Evolutionary conservation across 768 basidiomycete species (phyloP).

Genomic region (Trametes punicea): DNA sequence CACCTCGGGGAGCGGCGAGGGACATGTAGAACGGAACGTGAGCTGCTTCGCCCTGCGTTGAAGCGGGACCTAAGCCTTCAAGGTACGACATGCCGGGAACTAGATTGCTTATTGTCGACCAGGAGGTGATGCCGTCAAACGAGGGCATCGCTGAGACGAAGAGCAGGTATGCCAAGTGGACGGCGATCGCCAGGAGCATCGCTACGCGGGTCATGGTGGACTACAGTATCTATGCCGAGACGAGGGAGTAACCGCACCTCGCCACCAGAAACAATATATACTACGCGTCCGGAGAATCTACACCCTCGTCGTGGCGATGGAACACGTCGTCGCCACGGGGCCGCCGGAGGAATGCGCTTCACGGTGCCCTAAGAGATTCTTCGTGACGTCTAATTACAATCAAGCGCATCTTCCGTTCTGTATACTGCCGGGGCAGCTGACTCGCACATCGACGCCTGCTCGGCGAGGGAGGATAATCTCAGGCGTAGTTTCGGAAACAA

Average conservation of each 20-base stretch:
- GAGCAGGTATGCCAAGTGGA: conserved; percentile 4
- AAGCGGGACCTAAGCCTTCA: conserved; percentile 21
- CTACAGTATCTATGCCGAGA: neutral
- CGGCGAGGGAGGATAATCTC: conserved; percentile 21
- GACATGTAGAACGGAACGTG: conserved; percentile 20
- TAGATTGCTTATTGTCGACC: conserved; percentile 22
- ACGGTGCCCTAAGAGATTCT: neutral
- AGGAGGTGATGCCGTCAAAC: conserved; percentile 24
- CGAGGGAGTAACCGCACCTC: neutral
- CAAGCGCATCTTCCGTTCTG: neutral
- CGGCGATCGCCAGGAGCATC: conserved; percentile 11
- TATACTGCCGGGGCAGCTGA: conserved; percentile 6
- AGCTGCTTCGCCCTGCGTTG: neutral
- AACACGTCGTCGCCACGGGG: conserved; percentile 11
- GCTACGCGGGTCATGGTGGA: conserved; percentile 6
- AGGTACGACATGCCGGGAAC: conserved; percentile 27
- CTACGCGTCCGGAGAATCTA: conserved; percentile 12
- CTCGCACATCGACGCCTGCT: neutral
- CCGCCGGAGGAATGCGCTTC: conserved; percentile 8
- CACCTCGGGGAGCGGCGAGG: conserved; percentile 23
- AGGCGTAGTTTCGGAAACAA: conserved; percentile 27
- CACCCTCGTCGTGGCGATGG: conserved; percentile 2
- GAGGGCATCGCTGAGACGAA: conserved; percentile 22
- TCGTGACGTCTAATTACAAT: conserved; percentile 12
- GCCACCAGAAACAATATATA: conserved; percentile 5